Base-by-base conservation (phyloP, 2,329 filamentous ascomycete species). In the Colletotrichum orbiculare region DNA sequence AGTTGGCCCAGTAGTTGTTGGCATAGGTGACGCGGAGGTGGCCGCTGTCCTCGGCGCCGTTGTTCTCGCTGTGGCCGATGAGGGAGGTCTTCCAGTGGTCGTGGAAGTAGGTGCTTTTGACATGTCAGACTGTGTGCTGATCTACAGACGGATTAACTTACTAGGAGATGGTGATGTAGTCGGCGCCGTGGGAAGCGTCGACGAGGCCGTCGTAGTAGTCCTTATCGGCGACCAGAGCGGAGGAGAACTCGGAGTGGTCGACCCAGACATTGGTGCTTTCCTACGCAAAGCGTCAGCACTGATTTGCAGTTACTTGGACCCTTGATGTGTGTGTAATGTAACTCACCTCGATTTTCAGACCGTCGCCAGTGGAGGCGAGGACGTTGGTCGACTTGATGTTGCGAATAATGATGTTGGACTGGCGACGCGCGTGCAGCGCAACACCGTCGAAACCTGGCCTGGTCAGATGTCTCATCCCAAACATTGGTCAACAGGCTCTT, bases 11-110 rank as follows among this genome's bases (percentile, higher is more conserved):
- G 79, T 86, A 80, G 81, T 89, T 89, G 77, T 88, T 83, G 74
- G 81, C 80, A 71, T 87, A 87, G 33, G 87, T 89, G 25, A 90
- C 78, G 68, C 78, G 83, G 13, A 90, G 76, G 68, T 85, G 81
- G 62, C 87, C 87, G 2, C 73, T 84, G 71, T 90, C 87, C 69
- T 89, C 86, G 38, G 73, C 78, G 6, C 70, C 77, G 74, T 89
- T 89, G 74, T 71, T 82, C 77, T 90, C 85, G 7, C 82, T 85
- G 79, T 89, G 87, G 6, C 86, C 87, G 56, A 89, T 78, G 12
- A 89, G 79, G 0, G 83, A 85, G n/a, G 81, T 85, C 75, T 89
- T 89, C 79, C 81, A 89, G 82, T 89, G 85, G 62, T 75, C 64
- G 59, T 81, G 78, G 63, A 83, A 75, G 47, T 78, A 78, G 25